phyloP scores from a whole-genome alignment of 2,329 filamentous ascomycete genomes.

The Chrysosporium queenslandicum region DNA sequence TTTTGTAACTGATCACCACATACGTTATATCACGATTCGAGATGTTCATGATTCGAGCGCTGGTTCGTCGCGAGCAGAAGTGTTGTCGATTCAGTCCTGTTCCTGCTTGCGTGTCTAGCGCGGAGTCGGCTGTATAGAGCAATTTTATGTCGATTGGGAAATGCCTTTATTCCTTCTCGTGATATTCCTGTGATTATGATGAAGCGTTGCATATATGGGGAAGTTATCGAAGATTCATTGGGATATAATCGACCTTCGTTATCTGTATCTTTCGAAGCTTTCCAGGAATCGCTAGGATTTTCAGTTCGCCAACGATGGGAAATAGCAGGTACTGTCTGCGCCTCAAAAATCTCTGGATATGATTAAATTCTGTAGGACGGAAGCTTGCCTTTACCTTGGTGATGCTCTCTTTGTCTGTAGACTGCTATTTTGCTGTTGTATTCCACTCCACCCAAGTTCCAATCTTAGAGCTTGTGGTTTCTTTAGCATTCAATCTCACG shows the following conservation, averaged over 20 bases:
- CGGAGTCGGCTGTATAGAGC: conserved; percentile 7
- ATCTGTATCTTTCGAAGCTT: too few relatives aligned
- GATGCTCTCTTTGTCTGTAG: background rate
- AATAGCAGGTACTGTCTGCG: too few relatives aligned
- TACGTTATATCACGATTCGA: background rate
- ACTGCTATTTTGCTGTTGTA: background rate
- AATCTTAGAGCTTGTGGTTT: background rate
- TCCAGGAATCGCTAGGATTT: too few relatives aligned
- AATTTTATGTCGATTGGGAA: background rate
- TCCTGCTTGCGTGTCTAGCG: background rate
- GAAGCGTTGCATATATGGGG: background rate
- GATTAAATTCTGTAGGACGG: too few relatives aligned
- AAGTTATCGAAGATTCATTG: background rate
- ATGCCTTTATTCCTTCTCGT: background rate
- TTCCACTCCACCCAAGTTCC: background rate
- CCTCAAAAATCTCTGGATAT: too few relatives aligned
- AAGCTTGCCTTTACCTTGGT: background rate
- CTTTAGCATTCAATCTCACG: background rate
- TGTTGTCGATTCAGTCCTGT: background rate
- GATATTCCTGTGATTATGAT: background rate
- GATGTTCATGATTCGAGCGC: background rate
- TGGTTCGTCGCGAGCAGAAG: background rate
- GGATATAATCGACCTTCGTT: too few relatives aligned
- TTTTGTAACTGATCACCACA: background rate
- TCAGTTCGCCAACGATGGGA: too few relatives aligned